Evolutionary conservation across 805 yeast genomes (phyloP).

Genomic region (Pichia exigua): DNA sequence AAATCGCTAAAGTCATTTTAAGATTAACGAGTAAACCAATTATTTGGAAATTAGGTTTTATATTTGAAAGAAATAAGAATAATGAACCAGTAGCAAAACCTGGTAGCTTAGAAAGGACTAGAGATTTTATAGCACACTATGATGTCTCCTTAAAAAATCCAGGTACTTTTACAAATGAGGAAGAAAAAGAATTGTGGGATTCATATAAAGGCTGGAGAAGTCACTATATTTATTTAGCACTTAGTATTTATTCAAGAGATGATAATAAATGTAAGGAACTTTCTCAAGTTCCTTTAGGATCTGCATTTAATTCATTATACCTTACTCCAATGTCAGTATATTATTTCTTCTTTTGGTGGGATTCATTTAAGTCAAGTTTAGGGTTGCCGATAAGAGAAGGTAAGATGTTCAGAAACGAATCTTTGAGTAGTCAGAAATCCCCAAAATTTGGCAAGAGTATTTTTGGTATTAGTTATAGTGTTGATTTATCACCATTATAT

Average conservation of each 20-base stretch:
- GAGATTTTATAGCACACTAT: conserved; percentile 51
- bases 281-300: conserved; percentile 12
- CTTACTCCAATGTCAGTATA: conserved; percentile 60
- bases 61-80: conserved; percentile 56
- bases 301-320: conserved; percentile 63
- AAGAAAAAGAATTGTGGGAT: conserved; percentile 52
- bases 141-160: conserved; percentile 54
- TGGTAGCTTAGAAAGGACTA: conserved; percentile 32
- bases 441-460: conserved; percentile 32
- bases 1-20: conserved; percentile 43
- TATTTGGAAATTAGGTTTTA: conserved; percentile 67
- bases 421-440: conserved; percentile 17
- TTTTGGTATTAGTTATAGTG: conserved; percentile 70
- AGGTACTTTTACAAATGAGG: conserved; percentile 26
- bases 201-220: conserved; percentile 77
- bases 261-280: conserved; percentile 8
- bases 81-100: conserved; percentile 28
- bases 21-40: conserved; percentile 57
- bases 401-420: conserved; percentile 48
- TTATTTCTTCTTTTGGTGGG: conserved; percentile 83
- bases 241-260: conserved; percentile 40
- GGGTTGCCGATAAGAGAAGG: conserved; percentile 79
- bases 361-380: conserved; percentile 66
- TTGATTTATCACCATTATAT: conserved; percentile 64
- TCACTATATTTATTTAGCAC: conserved; percentile 68